Evolutionary conservation across 257 asterid species (phyloP), one percentile per base, ranked within the genome.

Genomic region (Plectranthus barbatus): DNA sequence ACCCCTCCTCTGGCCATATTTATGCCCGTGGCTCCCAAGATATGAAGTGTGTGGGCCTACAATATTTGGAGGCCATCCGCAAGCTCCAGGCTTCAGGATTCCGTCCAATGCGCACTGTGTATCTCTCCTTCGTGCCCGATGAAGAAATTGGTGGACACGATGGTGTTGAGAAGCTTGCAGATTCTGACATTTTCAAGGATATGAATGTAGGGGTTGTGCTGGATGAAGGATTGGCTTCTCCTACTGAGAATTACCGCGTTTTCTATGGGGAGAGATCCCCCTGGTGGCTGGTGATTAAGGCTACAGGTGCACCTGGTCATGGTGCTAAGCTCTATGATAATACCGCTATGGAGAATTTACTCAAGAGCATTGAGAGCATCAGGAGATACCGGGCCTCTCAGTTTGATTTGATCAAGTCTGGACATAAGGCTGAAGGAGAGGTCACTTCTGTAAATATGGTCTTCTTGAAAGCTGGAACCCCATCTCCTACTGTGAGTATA

Each of bases 11-110:
- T 8, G 94, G 94, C 57, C 79, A 85, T 66, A 85, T 92, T 79
- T 92, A 79, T 40, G 96, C 96, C 56, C 86, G 96, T 14, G 99
- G 99, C 57, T 87, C 97, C 19, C 99, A 93, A 84, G 99, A 93
- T 71, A 93, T 90, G 99, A 93, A 93, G 74, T 90, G 94, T 36
- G 97, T 90, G 0, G 86, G 94, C 5, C 66, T 93, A 51, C 99
- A 90, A 81, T 90, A 93, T 72, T 75, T 93, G 52, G 99, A 93
- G 69, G 99, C 97, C 51, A 81, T 93, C 26, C 84, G 95, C 26
- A 85, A 74, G 74, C 86, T 93, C 66, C 81, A 77, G 76, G 76
- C 52, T n/a, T 71, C 87, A 1, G 95, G 87, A 2, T 87, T 81
- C 68, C 78, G 50, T 13, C 97, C 99, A 4, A 49, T 74, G 39